Base-by-base conservation (phyloP, 1,284 basidiomycete genomes). In the Pyrrhoderma lamaoense region DNA sequence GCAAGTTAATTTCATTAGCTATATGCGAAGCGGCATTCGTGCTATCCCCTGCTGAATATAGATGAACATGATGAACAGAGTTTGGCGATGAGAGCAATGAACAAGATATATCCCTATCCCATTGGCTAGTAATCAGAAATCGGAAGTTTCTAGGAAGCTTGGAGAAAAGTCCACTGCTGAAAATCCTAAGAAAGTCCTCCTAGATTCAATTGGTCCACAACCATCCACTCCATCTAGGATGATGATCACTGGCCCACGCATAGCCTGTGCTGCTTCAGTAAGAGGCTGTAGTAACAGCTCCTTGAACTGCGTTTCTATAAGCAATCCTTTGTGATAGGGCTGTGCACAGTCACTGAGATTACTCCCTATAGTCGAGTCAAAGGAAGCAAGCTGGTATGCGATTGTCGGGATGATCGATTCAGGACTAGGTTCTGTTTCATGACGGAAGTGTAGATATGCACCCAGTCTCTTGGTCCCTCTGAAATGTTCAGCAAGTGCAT, bases 211-310 rank as follows among this genome's bases (percentile, higher is more conserved):
- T 5, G 27, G n/a, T 19, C 45, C 45, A 23, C 45, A 47, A 40
- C 42, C 47, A 25, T 49, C 47, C 8, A 49, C 13, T 22, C 34
- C 47, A 27, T 49, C 47, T 19, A 49, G 22, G 21, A 49, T 27
- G 23, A 43, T 43, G 25, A 49, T 40, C 8, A 49, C 38, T 2
- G 34, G 45, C 14, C 35, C 45, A 7, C 9, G 13, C 35, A 37
- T 19, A 3, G 11, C 11, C 3, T 1, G 5, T 18, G 14, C 35
- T 13, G 16, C 18, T 11, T 11, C 18, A 19, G 16, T 11, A 37
- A 47, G 35, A 1, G 45, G 45, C 18, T 8, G 7, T 18, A 37
- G 31, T 9, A 47, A 9, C 11, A 36, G 34, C 37, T 8, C 25
- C 7, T 37, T 13, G 35, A 47, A 47, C 37, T 34, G 3, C 9